Conservation (phyloP, 192 early-diverging fungal species). For the Chytriomyces confervae region DNA sequence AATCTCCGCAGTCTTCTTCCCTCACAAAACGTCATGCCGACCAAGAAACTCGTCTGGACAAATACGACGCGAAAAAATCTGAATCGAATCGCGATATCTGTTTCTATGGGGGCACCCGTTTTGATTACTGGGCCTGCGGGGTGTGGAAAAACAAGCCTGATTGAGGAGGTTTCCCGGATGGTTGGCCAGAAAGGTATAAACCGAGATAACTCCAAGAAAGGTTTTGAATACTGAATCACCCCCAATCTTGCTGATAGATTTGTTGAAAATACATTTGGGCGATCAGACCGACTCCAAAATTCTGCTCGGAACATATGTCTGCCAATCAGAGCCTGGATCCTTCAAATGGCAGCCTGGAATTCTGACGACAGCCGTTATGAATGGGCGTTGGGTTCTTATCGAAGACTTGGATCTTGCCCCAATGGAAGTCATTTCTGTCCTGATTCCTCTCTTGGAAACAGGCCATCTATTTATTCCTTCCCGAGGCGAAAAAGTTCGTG, state of each 20-base stretch:
- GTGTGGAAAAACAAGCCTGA: conserved; percentile 86
- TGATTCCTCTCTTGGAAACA: conserved; percentile 91
- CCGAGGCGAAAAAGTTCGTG: conserved; percentile 83
- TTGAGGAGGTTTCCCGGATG: conserved; percentile 83
- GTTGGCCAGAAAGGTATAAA: conserved; percentile 55
- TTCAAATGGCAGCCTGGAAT: conserved; percentile 96
- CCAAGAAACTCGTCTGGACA: conserved; percentile 71
- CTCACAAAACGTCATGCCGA: background rate
- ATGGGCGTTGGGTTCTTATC: conserved; percentile 94
- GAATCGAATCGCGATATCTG: conserved; percentile 79
- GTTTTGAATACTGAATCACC: conserved; percentile 43
- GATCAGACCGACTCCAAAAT: conserved; percentile 96
- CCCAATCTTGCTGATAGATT: conserved; percentile 50
- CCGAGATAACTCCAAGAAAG: too few relatives aligned
- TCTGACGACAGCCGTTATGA: conserved; percentile 84
- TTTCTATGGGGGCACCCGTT: conserved; percentile 86
- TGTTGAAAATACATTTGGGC: conserved; percentile 93
- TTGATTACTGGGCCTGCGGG: conserved; percentile 86
- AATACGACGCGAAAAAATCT: conserved; percentile 77
- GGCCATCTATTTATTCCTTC: conserved; percentile 87
- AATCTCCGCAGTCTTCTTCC: conserved; percentile 18
- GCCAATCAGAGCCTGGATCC: conserved; percentile 86
- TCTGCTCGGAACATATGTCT: conserved; percentile 93
- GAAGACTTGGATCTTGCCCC: conserved; percentile 98
- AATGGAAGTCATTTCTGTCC: conserved; percentile 87